A percentile compares a stretch with the other conserved stretches of the same genome.
These are phyloP conservation scores for Myriangium duriaei DNA, from an alignment of 2,329 filamentous ascomycete species.

Conservation along the genomic window DNA sequence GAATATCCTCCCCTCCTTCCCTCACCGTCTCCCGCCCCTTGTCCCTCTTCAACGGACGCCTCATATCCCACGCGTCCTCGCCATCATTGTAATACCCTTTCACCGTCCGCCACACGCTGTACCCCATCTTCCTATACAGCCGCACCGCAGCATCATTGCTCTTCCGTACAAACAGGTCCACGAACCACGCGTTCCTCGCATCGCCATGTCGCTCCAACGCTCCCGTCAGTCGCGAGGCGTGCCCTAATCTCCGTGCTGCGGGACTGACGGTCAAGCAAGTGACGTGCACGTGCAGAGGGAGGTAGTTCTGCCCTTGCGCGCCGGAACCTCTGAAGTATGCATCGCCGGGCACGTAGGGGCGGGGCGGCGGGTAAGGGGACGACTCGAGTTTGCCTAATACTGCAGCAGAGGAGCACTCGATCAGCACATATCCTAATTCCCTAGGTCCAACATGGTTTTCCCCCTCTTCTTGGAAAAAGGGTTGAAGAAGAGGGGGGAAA, in stretches of 20 bases:
- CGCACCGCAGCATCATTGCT: constrained; percentile 79
- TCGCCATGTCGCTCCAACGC: constrained; percentile 75
- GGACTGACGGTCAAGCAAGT: constrained; percentile 90
- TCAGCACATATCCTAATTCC: too few relatives aligned
- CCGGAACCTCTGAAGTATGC: constrained; percentile 21
- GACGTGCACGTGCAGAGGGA: constrained; percentile 99
- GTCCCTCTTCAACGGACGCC: constrained; percentile 78
- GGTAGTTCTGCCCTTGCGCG: constrained; percentile 51
- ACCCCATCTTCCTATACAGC: constrained; percentile 85
- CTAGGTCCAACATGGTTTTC: not conserved
- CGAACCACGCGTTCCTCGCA: constrained; percentile 78
- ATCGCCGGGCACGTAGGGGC: constrained; percentile 50
- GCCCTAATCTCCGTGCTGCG: constrained; percentile 69
- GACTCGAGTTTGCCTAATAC: constrained; percentile 96
- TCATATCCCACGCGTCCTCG: constrained; percentile 95
- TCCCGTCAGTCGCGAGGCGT: constrained; percentile 71
- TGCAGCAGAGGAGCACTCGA: constrained; percentile 30
- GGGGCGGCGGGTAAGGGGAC: constrained; percentile 56
- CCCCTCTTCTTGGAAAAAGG: too few relatives aligned
- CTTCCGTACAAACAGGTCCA: constrained; percentile 83
- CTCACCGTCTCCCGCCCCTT: constrained; percentile 62
- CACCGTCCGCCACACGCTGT: constrained; percentile 79
- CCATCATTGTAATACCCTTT: constrained; percentile 90
- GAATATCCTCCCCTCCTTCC: constrained; percentile 64
- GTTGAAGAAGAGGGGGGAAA: constrained; percentile 1